Conservation (phyloP, 306 rosid genomes). For the Pueraria montana region DNA sequence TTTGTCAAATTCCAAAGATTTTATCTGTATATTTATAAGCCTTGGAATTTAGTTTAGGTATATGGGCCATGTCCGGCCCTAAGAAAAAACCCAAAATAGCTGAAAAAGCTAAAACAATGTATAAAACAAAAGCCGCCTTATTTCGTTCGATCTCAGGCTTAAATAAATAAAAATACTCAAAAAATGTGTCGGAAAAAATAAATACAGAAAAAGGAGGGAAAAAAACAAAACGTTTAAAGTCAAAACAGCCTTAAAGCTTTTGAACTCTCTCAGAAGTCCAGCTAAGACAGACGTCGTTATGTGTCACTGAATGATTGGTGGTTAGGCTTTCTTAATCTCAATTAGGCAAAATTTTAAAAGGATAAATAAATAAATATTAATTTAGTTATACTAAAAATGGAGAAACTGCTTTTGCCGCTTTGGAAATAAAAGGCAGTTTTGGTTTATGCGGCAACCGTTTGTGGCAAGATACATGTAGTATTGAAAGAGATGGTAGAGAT, state of each 20-base stretch:
- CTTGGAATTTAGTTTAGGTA: slow-evolving; percentile 26
- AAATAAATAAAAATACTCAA: neutral
- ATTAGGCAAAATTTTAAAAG: neutral
- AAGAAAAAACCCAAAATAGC: slow-evolving; percentile 35
- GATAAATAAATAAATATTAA: neutral
- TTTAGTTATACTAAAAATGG: slow-evolving; percentile 14
- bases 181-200: neutral
- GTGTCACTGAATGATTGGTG: slow-evolving; percentile 57
- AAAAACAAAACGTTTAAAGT: neutral
- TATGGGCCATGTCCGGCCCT: slow-evolving; percentile 53
- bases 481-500: neutral
- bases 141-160: slow-evolving; percentile 42
- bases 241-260: neutral
- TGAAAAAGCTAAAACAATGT: slow-evolving; percentile 41
- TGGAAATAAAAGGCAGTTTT: slow-evolving; percentile 45
- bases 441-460: slow-evolving; percentile 51
- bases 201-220: neutral
- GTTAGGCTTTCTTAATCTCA: slow-evolving; percentile 50
- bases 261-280: slow-evolving; percentile 49
- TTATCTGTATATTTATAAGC: slow-evolving; percentile 1
- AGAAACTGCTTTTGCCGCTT: slow-evolving; percentile 47
- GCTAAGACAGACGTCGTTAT: slow-evolving; percentile 41
- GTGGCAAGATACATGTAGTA: slow-evolving; percentile 40
- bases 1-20: slow-evolving; percentile 32
- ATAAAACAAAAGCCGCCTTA: slow-evolving; percentile 73